phyloP scores from a whole-genome alignment of 345 rosid genomes.

The Microthlaspi erraticum region DNA sequence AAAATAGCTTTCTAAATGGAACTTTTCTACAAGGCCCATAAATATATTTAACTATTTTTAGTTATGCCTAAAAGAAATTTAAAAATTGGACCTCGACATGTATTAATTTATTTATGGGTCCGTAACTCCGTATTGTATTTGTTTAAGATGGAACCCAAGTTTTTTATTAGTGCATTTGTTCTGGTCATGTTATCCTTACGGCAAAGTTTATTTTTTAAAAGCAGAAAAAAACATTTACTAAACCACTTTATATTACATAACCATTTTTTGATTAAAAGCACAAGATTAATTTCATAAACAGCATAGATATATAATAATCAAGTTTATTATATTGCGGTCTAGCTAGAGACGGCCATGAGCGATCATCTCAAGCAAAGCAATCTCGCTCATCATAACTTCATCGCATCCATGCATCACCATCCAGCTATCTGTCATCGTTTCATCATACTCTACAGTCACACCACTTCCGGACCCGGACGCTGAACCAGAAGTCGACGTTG shows the following conservation, averaged over 20 bases:
- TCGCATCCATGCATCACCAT: conserved; percentile 48
- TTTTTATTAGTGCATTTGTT: too few species aligned
- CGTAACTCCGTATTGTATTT: too few species aligned
- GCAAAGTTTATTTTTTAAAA: too few species aligned
- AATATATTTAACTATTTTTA: neutral
- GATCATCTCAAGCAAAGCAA: conserved; percentile 42
- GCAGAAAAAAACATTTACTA: neutral
- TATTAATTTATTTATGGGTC: too few species aligned
- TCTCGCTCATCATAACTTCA: conserved; percentile 43
- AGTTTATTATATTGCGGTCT: neutral
- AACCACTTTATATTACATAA: conserved; percentile 7
- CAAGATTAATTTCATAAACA: neutral
- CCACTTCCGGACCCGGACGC: conserved; percentile 23
- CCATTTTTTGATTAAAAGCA: neutral
- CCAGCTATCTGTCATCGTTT: conserved; percentile 40
- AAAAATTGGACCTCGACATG: too few species aligned
- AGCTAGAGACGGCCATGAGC: conserved; percentile 31
- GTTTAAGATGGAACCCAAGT: too few species aligned
- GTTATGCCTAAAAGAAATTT: neutral
- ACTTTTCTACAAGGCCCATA: conserved; percentile 12
- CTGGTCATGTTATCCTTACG: too few species aligned
- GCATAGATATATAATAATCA: conserved; percentile 12
- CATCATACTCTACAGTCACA: conserved; percentile 31
- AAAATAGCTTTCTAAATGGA: neutral
- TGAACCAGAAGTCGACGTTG: conserved; percentile 28